Conservation (phyloP, 768 basidiomycete genomes). For the Exsudoporus frostii region DNA sequence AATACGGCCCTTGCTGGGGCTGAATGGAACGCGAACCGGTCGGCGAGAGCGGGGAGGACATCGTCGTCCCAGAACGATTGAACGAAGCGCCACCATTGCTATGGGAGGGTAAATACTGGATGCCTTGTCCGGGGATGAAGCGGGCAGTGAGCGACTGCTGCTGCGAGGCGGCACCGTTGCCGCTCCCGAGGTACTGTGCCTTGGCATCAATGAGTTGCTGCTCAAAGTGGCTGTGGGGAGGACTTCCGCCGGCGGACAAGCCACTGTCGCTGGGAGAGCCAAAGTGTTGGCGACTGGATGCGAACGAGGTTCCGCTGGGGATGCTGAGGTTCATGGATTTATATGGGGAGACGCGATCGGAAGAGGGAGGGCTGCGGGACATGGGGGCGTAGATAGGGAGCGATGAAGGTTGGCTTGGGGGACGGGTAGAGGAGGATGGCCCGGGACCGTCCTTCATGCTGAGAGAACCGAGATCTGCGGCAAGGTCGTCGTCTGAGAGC, state of each 20-base stretch:
- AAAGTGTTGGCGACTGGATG: conserved; percentile 43
- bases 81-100: conserved; percentile 33
- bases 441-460: conserved; percentile 39
- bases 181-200: conserved; percentile 31
- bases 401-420: conserved; percentile 69
- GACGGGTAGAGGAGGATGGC: conserved; percentile 45
- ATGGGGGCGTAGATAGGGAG: conserved; percentile 73
- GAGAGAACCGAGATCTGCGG: conserved; percentile 62
- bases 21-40: conserved; percentile 29
- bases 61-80: conserved; percentile 36
- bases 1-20: conserved; percentile 29
- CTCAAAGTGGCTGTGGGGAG: conserved; percentile 46
- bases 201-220: conserved; percentile 43
- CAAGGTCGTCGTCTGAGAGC: conserved; percentile 79
- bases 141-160: conserved; percentile 49
- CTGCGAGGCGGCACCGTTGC: conserved; percentile 19
- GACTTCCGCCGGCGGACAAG: conserved; percentile 49
- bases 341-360: conserved; percentile 54
- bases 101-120: conserved; percentile 51
- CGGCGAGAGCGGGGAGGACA: conserved; percentile 61
- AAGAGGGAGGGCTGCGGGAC: conserved; percentile 57
- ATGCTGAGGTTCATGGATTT: conserved; percentile 62
- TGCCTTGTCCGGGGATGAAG: conserved; percentile 63
- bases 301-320: conserved; percentile 41
- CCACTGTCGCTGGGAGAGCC: conserved; percentile 65